Conservation (phyloP, 23 red algal genomes). For the Gracilaria vermiculophylla region DNA sequence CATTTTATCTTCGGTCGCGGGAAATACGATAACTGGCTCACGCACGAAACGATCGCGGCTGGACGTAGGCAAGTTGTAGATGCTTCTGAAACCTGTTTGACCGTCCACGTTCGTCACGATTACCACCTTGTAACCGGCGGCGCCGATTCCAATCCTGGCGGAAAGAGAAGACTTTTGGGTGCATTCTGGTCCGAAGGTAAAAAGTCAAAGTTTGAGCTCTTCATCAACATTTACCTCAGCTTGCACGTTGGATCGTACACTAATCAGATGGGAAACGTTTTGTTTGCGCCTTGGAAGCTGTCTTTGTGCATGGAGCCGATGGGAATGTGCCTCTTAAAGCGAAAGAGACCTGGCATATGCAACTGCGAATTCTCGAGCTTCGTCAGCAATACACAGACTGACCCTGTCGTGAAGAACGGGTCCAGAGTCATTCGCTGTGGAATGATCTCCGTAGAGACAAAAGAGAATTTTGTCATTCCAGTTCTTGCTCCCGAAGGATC, state of each 20-base stretch:
- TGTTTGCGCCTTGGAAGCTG: slow-evolving; percentile 97
- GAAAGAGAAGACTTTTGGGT: slow-evolving; percentile 62
- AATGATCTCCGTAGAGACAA: slow-evolving; percentile 92
- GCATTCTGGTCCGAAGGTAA: slow-evolving; percentile 97
- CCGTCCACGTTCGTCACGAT: slow-evolving; percentile 89
- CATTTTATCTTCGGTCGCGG: slow-evolving; percentile 98
- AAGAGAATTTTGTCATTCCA: slow-evolving; percentile 95
- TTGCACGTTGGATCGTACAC: slow-evolving; percentile 88
- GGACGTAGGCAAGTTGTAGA: slow-evolving; percentile 86
- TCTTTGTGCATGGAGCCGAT: slow-evolving; percentile 82
- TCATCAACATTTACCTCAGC: slow-evolving; percentile 96
- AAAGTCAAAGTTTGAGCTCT: slow-evolving; percentile 94
- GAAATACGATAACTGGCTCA: slow-evolving; percentile 99
- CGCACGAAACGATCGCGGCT: slow-evolving; percentile 92
- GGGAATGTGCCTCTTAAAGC: slow-evolving; percentile 90
- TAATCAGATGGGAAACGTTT: slow-evolving; percentile 92
- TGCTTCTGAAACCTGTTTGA: slow-evolving; percentile 86
- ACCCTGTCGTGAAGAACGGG: slow-evolving; percentile 96
- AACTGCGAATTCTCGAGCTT: slow-evolving; percentile 94
- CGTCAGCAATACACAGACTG: slow-evolving; percentile 86
- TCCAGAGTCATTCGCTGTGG: slow-evolving; percentile 93
- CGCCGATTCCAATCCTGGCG: slow-evolving; percentile 20
- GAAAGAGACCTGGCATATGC: slow-evolving; percentile 88
- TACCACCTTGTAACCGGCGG: slow-evolving; percentile 86
- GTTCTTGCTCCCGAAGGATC: slow-evolving; percentile 75